Evolutionary conservation across 805 yeast genomes (phyloP).

Genomic region (Metschnikowia henanensis): DNA sequence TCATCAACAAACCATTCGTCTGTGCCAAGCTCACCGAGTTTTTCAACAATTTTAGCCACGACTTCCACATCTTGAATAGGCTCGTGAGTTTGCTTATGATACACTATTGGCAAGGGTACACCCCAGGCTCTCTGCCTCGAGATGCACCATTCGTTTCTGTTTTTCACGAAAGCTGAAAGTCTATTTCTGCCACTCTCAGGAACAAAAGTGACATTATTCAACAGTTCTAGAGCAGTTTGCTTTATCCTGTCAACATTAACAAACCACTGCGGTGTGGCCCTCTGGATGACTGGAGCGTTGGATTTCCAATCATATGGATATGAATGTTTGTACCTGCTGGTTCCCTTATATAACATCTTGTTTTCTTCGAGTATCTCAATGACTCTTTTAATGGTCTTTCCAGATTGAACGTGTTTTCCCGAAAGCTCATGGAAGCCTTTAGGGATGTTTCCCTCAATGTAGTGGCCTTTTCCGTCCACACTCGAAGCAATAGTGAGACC

Average conservation of each 20-base stretch:
- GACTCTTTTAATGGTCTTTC: constrained; percentile 29
- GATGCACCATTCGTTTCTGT: constrained; percentile 95
- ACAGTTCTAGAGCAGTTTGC: constrained; percentile 54
- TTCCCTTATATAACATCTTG: constrained; percentile 48
- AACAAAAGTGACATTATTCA: constrained; percentile 63
- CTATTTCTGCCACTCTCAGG: constrained; percentile 77
- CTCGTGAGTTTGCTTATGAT: constrained; percentile 54
- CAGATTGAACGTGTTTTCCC: constrained; percentile 16
- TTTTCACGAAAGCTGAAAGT: constrained; percentile 65
- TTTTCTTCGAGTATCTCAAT: constrained; percentile 39
- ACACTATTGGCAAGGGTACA: constrained; percentile 91
- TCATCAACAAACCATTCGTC: constrained; percentile 77
- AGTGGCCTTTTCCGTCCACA: constrained; percentile 75
- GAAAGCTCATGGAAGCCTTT: constrained; percentile 33
- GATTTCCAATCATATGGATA: constrained; percentile 99
- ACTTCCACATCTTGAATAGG: constrained; percentile 59
- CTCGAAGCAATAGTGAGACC: constrained; percentile 67
- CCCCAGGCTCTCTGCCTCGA: constrained; percentile 98
- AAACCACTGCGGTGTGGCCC: constrained; percentile 98
- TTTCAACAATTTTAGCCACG: constrained; percentile 55
- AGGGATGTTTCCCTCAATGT: constrained; percentile 51
- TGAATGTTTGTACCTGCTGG: constrained; percentile 65
- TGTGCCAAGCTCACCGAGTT: constrained; percentile 59
- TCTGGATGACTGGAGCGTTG: constrained; percentile 88
- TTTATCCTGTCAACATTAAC: constrained; percentile 80